Percentiles rank a stretch among this genome's conserved stretches.
phyloP scores from a whole-genome alignment of 768 basidiomycete species.

The Gloeopeniophorella convolvens region DNA sequence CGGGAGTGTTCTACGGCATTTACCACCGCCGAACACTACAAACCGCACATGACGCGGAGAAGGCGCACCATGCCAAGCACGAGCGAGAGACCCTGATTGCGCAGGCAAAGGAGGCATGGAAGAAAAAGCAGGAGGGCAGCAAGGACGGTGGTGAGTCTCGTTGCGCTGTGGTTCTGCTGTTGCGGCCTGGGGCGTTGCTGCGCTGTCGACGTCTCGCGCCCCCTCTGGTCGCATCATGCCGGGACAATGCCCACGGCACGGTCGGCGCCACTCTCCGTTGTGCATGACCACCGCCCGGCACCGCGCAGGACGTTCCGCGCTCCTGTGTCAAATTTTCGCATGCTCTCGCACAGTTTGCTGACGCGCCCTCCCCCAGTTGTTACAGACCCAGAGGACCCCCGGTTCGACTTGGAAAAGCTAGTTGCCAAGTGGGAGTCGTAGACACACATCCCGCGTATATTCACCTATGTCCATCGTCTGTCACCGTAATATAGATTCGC shows the following conservation, averaged over 20 bases:
- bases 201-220: not conserved
- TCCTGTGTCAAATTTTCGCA: no score
- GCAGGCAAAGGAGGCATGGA: constrained; percentile 88
- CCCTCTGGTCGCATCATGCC: not conserved
- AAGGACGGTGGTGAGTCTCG: constrained; percentile 51
- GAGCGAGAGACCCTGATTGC: constrained; percentile 70
- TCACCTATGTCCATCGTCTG: constrained; percentile 7
- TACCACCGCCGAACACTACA: constrained; percentile 89
- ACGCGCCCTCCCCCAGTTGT: constrained; percentile 50
- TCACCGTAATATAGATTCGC: constrained; percentile 17
- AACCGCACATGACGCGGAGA: constrained; percentile 68
- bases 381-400: constrained; percentile 91
- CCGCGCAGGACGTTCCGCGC: no score
- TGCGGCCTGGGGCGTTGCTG: not conserved
- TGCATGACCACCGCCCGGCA: no score
- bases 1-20: constrained; percentile 88
- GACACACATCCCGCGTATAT: constrained; percentile 8
- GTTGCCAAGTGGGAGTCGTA: constrained; percentile 67
- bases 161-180: not conserved
- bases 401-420: constrained; percentile 93
- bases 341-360: not conserved
- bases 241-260: no score
- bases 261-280: not conserved
- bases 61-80: constrained; percentile 66
- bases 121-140: constrained; percentile 57